Base-by-base conservation (phyloP, 306 rosid species). In the Psophocarpus tetragonolobus region DNA sequence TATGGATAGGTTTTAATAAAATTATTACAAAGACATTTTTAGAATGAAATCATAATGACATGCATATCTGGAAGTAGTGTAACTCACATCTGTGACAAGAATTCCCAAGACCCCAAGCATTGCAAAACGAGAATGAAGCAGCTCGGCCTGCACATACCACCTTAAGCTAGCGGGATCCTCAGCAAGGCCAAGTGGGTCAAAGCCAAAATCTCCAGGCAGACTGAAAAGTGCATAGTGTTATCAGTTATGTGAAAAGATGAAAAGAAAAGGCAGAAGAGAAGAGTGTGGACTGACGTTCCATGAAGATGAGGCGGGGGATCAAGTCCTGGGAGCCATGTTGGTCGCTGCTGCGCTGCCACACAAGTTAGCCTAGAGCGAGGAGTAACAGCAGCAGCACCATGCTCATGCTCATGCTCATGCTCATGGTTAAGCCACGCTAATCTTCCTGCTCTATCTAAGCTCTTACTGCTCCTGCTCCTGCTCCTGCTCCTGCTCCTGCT, bases 131-230 rank as follows among this genome's bases (percentile, higher is more conserved):
- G 86, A 68, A 81, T 95, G 99, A 80, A 91, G 90, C 41, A 92
- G 80, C 86, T 92, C 98, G 44, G 97, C 99, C 79, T 95, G 99
- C 75, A 95, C 99, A 75, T 85, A 95, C 99, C 97, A 95, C 82
- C 80, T 92, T 86, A 95, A 85, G 91, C 88, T 95, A 29, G 73
- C 82, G 0, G 97, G 97, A 84, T 95, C 96, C 82, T 95, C 97
- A 42, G 85, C 99, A 33, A 95, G 99, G 30, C 97, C 97, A 73
- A 95, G 97, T 39, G 97, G 99, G 86, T 95, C 99, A 53, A 92
- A 95, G 33, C 99, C 99, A 33, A 44, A 92, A 88, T 95, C 99
- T 62, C 99, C 97, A 15, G 94, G 83, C 74, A 95, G 82, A 73
- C 94, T 94, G 80, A 44, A 77, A 80, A 68, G 29, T n/a, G n/a